Conservation (phyloP, 2,329 filamentous ascomycete genomes). For the Rhynchosporium secalis region DNA sequence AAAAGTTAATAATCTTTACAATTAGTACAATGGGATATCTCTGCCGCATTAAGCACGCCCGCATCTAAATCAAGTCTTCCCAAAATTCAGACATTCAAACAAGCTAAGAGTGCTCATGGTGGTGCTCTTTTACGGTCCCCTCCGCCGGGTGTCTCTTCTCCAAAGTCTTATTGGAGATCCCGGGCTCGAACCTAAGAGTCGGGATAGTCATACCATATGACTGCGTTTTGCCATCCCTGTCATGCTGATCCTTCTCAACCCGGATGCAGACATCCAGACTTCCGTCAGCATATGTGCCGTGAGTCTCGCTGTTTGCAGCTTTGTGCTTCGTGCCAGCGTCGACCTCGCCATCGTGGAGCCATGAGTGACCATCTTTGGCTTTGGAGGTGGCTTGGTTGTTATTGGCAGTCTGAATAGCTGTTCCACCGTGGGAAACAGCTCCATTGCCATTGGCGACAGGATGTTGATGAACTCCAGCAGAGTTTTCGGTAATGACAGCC, state of each 20-base stretch:
- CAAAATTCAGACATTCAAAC: not conserved
- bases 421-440: constrained; percentile 12
- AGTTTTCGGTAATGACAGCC: constrained; percentile 86
- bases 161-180: constrained; percentile 24
- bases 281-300: constrained; percentile 58
- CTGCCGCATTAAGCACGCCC: constrained; percentile 1
- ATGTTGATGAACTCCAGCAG: constrained; percentile 51
- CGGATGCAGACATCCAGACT: constrained; percentile 80
- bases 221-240: constrained; percentile 76
- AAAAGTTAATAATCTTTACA: not conserved
- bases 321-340: constrained; percentile 75
- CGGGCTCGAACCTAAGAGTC: constrained; percentile 5
- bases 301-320: constrained; percentile 58
- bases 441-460: constrained; percentile 39
- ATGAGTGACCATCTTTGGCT: constrained; percentile 66
- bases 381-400: constrained; percentile 36
- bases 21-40: constrained; percentile 21
- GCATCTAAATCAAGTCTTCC: constrained; percentile 1
- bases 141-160: constrained; percentile 28
- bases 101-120: not conserved
- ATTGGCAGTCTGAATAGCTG: constrained; percentile 23
- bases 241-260: constrained; percentile 82
- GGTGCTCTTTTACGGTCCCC: constrained; percentile 11
- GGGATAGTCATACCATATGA: constrained; percentile 89
- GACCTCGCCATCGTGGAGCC: constrained; percentile 75